phyloP scores from a whole-genome alignment of 176 grass and related monocot species.

The Coix lacrymajobi region DNA sequence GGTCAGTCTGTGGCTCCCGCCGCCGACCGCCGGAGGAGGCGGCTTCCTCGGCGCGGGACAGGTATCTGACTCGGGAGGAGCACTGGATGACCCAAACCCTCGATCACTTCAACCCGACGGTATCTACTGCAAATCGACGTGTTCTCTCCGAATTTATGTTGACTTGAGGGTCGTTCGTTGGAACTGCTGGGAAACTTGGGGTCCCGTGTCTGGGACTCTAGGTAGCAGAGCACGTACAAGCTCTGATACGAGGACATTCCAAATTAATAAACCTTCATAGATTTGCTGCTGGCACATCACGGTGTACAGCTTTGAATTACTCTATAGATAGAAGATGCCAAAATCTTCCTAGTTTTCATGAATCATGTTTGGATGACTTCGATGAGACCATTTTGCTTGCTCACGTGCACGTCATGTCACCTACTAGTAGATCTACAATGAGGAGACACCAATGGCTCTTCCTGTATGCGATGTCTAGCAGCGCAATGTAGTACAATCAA shows the following conservation, averaged over 20 bases:
- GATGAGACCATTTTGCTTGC: neutral
- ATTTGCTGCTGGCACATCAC: neutral
- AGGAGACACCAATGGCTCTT: neutral
- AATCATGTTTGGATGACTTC: neutral
- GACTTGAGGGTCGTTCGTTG: neutral
- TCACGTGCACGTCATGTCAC: neutral
- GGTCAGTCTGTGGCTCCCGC: constrained; percentile 44
- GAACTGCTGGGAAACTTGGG: neutral
- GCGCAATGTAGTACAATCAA: neutral
- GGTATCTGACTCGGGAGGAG: constrained; percentile 73
- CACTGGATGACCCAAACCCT: constrained; percentile 84
- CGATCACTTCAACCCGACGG: constrained; percentile 92
- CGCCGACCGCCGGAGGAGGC: constrained; percentile 1
- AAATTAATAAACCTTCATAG: neutral
- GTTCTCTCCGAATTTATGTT: neutral
- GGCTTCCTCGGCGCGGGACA: constrained; percentile 15
- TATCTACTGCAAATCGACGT: neutral
- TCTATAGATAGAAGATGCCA: neutral
- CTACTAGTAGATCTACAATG: neutral
- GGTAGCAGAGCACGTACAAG: neutral
- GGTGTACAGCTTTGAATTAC: neutral
- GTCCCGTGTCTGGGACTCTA: neutral
- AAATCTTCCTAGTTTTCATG: neutral
- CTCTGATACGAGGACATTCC: neutral
- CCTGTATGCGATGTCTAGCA: neutral